Conservation (phyloP, 2,329 filamentous ascomycete genomes). For the Colletotrichum sansevieriae region DNA sequence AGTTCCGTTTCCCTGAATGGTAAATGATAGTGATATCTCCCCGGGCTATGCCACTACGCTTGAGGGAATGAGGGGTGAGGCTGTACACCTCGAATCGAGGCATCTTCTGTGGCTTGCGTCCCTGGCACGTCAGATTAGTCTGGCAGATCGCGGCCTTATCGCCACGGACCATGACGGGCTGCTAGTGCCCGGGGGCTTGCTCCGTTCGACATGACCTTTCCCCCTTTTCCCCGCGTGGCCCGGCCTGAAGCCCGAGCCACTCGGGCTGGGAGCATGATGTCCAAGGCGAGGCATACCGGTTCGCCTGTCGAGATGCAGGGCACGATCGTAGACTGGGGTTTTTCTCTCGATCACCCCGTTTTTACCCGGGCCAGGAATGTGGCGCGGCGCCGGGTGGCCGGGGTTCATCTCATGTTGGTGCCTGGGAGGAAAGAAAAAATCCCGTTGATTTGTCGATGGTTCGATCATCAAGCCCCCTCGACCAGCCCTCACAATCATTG, state of each 20-base stretch:
- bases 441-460: neutral
- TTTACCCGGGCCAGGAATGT: neutral
- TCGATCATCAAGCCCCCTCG: neutral
- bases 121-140: neutral
- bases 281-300: slow-evolving; percentile 11
- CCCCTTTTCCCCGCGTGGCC: too few relatives aligned
- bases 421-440: neutral
- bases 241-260: neutral
- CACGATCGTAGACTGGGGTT: neutral
- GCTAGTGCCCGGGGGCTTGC: neutral
- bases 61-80: too few relatives aligned
- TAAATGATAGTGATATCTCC: too few relatives aligned
- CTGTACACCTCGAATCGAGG: too few relatives aligned
- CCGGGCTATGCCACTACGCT: too few relatives aligned
- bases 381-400: slow-evolving; percentile 13
- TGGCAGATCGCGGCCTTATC: neutral
- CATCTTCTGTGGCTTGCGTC: too few relatives aligned
- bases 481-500: too few relatives aligned
- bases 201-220: neutral
- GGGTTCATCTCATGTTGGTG: slow-evolving; percentile 3
- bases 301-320: slow-evolving; percentile 13
- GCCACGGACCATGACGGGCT: neutral
- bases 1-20: too few relatives aligned
- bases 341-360: too few relatives aligned
- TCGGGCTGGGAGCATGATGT: neutral